Percentiles rank a stretch among this genome's conserved stretches.
These are phyloP conservation scores for Penicillium canariense DNA, from an alignment of 495 filamentous ascomycete genomes.

Conservation along the genomic window DNA sequence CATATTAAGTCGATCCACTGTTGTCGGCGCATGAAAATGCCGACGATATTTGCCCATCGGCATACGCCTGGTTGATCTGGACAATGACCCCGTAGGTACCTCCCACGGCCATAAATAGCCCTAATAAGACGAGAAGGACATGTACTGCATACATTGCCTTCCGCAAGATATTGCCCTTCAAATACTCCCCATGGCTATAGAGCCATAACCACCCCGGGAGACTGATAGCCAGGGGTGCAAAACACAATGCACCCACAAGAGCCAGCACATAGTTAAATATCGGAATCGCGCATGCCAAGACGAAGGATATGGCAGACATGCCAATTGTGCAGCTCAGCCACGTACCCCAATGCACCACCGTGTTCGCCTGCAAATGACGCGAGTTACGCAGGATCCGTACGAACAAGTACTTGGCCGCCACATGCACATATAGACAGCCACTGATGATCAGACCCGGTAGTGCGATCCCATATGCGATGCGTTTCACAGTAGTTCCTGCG, in stretches of 20 bases:
- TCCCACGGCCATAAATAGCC: constrained; percentile 38
- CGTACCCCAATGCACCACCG: constrained; percentile 40
- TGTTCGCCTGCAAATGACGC: constrained; percentile 55
- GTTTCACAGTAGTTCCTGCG: constrained; percentile 59
- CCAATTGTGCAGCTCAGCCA: constrained; percentile 57
- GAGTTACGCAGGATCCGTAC: constrained; percentile 56
- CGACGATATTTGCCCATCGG: constrained; percentile 32
- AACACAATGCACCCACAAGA: constrained; percentile 37
- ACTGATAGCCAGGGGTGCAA: constrained; percentile 40
- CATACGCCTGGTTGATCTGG: constrained; percentile 40
- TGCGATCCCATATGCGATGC: constrained; percentile 70
- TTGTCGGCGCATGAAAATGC: constrained; percentile 46
- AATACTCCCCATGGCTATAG: constrained; percentile 39
- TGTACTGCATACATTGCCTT: constrained; percentile 24
- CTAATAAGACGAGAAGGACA: constrained; percentile 33
- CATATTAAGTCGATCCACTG: constrained; percentile 18
- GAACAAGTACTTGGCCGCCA: constrained; percentile 62
- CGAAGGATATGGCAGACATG: constrained; percentile 59
- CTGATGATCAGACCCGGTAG: constrained; percentile 57
- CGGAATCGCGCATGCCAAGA: constrained; percentile 68
- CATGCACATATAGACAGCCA: constrained; percentile 63
- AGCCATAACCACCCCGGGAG: constrained; percentile 50
- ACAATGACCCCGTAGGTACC: constrained; percentile 42
- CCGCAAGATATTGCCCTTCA: constrained; percentile 20
- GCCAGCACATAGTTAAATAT: constrained; percentile 65